Conservation (phyloP, 306 rosid genomes). For the Cicer pinnatifidum region DNA sequence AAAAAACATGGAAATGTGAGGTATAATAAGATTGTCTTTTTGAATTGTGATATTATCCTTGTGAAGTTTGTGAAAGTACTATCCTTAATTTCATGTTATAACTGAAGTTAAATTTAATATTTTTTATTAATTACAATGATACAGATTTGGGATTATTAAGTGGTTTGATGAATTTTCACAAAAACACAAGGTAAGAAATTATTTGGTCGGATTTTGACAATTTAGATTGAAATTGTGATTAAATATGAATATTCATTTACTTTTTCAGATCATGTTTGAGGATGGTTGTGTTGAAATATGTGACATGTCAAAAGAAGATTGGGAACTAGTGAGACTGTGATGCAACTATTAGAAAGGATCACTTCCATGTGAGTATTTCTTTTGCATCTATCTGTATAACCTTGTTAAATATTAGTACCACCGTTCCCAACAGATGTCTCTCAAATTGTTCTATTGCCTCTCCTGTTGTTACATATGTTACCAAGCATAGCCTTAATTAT, state of each 20-base stretch:
- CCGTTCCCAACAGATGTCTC: too few species aligned
- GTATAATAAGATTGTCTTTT: conserved; percentile 49
- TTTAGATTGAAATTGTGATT: conserved; percentile 29
- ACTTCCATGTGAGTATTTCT: conserved; percentile 39
- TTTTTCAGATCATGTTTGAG: conserved; percentile 81
- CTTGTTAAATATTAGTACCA: conserved; percentile 19
- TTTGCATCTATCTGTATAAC: conserved; percentile 31
- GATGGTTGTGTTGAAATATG: conserved; percentile 62
- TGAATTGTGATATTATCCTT: conserved; percentile 11
- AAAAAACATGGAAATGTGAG: conserved; percentile 58
- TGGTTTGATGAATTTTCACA: conserved; percentile 67
- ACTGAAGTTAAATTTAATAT: conserved; percentile 6
- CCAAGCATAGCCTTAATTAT: conserved; percentile 5
- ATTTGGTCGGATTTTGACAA: conserved; percentile 29
- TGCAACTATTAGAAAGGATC: conserved; percentile 41
- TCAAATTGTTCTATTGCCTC: background rate
- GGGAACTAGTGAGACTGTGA: conserved; percentile 71
- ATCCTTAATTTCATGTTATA: conserved; percentile 15
- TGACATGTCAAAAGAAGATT: conserved; percentile 86
- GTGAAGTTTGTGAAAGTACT: background rate
- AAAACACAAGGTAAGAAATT: conserved; percentile 66
- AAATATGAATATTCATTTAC: conserved; percentile 30
- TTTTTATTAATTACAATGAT: conserved; percentile 37
- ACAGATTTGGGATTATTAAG: conserved; percentile 78
- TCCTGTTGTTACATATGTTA: conserved; percentile 6